These are phyloP conservation scores for Claviceps sp. DNA, from an alignment of 2,329 filamentous ascomycete species.

Conservation along the genomic window DNA sequence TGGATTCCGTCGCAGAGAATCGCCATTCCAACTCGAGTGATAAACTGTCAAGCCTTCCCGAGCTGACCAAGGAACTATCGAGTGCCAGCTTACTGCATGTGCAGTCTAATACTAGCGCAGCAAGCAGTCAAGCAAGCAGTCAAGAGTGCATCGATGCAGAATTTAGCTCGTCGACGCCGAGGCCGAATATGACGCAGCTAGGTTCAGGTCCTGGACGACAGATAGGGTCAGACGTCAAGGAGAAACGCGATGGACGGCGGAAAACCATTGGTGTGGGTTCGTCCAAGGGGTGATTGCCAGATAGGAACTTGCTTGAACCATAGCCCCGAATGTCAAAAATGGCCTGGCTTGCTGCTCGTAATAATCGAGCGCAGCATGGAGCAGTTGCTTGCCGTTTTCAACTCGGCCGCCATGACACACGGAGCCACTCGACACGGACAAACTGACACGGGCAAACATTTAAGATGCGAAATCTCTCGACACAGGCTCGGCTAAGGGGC, in stretches of 20 bases:
- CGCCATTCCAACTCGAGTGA: constrained; percentile 39
- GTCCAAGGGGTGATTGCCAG: constrained; percentile 36
- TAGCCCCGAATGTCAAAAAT: background rate
- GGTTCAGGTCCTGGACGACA: constrained; percentile 16
- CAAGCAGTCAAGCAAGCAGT: constrained; percentile 34
- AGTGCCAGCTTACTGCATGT: constrained; percentile 46
- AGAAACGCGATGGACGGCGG: constrained; percentile 42
- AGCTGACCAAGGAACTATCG: constrained; percentile 46
- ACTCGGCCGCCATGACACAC: too few relatives aligned
- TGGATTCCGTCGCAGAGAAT: constrained; percentile 23
- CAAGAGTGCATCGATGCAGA: constrained; percentile 33
- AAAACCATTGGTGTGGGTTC: constrained; percentile 41
- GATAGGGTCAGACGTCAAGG: constrained; percentile 17
- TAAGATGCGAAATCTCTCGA: too few relatives aligned
- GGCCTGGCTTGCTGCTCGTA: background rate
- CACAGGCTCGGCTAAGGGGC: too few relatives aligned
- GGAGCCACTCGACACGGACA: too few relatives aligned
- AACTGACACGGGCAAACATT: too few relatives aligned
- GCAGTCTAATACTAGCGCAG: constrained; percentile 39
- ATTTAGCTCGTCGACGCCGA: constrained; percentile 18
- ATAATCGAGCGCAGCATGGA: background rate
- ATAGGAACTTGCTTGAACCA: background rate
- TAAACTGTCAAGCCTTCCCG: constrained; percentile 47
- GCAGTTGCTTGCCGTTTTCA: background rate
- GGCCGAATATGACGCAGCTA: constrained; percentile 30